Base-by-base conservation (phyloP, 768 basidiomycete genomes). In the Tylopilus cervinicoccineus region DNA sequence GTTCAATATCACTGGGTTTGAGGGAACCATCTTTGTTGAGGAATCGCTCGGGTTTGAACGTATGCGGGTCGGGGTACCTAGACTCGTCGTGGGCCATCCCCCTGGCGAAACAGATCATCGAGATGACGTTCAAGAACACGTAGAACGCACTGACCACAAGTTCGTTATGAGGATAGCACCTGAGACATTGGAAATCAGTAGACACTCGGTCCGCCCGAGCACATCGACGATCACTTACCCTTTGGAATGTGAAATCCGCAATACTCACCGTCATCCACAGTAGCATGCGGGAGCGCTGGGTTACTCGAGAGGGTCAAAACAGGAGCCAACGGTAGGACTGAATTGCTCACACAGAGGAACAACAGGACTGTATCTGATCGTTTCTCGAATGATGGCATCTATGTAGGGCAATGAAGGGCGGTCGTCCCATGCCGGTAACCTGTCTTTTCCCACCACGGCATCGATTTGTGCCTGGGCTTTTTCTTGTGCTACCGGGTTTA, bases 1-100 rank as follows among this genome's bases (percentile, higher is more conserved):
- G 36, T 10, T 47, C 43, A 4, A 37, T 22, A 6, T 43, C 38
- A 7, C 50, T 43, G 1, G 40, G 34, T 27, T 49, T 62, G 8
- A 63, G 48, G 0, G 53, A 47, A 12, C 59, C 60, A 1, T 61
- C 60, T 0, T 43, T 31, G 36, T 72, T 63, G 8, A 74, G 42
- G 51, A 73, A 75, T 16, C 71, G 62, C 26, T 75, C 72, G 0
- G 73, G 72, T 23, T 50, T 47, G 60, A 74, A 75, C 12, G 48
- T 39, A 16, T 70, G 54, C 5, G 72, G 63, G 5, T 67, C 58
- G 0, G 71, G 62, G 39, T 70, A 74, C 57, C 65, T 65, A 31
- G 56, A 58, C 37, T 58, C 56, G 12, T 59, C 43, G 17, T 55
- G 59, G 4, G 44, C 27, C 26, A 45, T 45, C 26, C 34, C 17